These are phyloP conservation scores for Paxillus involutus DNA, from an alignment of 768 basidiomycete species.

Conservation along the genomic window DNA sequence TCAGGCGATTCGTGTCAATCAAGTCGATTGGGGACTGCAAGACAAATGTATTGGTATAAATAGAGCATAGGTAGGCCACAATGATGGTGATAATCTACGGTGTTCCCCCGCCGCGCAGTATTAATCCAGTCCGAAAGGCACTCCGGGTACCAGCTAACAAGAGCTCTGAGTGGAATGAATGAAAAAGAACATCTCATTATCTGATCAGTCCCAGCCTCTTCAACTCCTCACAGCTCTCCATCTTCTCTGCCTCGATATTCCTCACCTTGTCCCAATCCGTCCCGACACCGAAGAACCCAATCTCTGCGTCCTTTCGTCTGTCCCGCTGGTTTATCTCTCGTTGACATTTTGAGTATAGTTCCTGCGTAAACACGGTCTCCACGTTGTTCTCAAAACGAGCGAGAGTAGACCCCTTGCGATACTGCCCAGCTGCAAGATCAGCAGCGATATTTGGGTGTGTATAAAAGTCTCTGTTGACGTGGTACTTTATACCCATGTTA, in stretches of 20 bases:
- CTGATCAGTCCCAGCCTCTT: conserved; percentile 57
- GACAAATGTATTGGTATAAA: conserved; percentile 22
- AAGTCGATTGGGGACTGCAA: neutral
- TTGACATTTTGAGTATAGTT: conserved; percentile 72
- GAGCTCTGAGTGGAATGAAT: conserved; percentile 3
- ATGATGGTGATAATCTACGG: conserved; percentile 12
- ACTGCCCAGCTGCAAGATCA: conserved; percentile 53
- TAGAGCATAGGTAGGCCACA: conserved; percentile 19
- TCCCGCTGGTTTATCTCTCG: conserved; percentile 65
- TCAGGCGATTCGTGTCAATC: too few relatives aligned
- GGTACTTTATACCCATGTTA: conserved; percentile 74
- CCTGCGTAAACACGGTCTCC: conserved; percentile 72
- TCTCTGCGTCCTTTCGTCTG: conserved; percentile 68
- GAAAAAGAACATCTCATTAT: conserved; percentile 20
- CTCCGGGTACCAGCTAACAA: conserved; percentile 5
- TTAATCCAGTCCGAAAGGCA: conserved; percentile 3
- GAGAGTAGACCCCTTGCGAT: conserved; percentile 34
- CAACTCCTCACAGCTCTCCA: conserved; percentile 79
- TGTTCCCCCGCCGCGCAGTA: neutral
- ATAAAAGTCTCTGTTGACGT: conserved; percentile 80
- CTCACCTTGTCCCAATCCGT: conserved; percentile 91
- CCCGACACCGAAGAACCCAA: conserved; percentile 89
- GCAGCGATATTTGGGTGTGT: conserved; percentile 75
- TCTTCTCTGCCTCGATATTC: conserved; percentile 64
- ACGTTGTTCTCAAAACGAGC: conserved; percentile 72